Base-by-base conservation (phyloP, 2,329 filamentous ascomycete species). In the Madurella fahalii region DNA sequence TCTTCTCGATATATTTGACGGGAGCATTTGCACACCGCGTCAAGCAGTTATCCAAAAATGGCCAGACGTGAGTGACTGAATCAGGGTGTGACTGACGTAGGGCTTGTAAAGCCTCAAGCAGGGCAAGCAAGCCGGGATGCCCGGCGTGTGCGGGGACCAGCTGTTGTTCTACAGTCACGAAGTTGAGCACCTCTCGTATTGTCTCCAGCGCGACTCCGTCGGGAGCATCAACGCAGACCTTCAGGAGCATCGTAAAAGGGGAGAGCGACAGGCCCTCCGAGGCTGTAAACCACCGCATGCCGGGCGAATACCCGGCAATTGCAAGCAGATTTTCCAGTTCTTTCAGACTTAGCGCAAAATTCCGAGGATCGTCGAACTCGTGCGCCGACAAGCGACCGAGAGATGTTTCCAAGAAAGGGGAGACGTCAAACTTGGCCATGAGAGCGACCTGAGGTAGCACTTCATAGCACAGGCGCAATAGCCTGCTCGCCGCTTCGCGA, bases 201-300 rank as follows among this genome's bases (percentile, higher is more conserved):
- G 79, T 78, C 13, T 74, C 64, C 40, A 80, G 72, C 2, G 78
- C 73, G n/a, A 80, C 65, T 12, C 70, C 75, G 5, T 72, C 68
- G 17, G 76, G 72, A 3, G 77, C 77, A 25, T 77, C 75, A 3
- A 77, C 73, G 37, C 79, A 74, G 5, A 87, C 74, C 56, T 78
- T 83, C 5, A 93, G 69, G 18, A 93, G 77, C 0, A 84, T 84
- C n/a, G 83, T 82, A 58, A 91, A 90, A 0, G 88, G 87, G 4
- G 87, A 90, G 40, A 82, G 74, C 1, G 71, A 67, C n/a, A 87
- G 74, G 1, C 78, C 78, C 60, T 87, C 82, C 55, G 75, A 81
- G 65, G 89, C 92, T 58, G 87, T 80, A 74, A 94, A 96, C 93
- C 93, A 97, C 58, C 87, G 84, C 85, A 96, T 94, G 5, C 86